These are phyloP conservation scores for Colletotrichum melonis DNA, from an alignment of 2,329 filamentous ascomycete genomes.

Conservation along the genomic window DNA sequence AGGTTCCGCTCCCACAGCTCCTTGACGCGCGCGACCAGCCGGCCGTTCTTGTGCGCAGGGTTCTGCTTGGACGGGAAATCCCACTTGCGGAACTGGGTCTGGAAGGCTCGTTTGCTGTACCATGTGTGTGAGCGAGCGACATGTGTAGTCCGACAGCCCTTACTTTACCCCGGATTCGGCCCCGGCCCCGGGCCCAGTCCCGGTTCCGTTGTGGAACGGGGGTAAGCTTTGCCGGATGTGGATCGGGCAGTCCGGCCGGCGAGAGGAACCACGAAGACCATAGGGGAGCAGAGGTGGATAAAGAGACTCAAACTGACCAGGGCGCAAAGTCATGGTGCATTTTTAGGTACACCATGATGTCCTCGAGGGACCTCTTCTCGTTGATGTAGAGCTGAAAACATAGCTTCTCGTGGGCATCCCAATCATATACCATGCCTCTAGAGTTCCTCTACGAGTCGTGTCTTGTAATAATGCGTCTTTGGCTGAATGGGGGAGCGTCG, in stretches of 20 bases:
- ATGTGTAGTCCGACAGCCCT: background rate
- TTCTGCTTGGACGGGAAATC: slow-evolving; percentile 81
- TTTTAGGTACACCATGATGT: slow-evolving; percentile 80
- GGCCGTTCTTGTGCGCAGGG: slow-evolving; percentile 75
- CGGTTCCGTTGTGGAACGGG: background rate
- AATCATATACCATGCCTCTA: slow-evolving; percentile 58
- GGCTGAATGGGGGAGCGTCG: background rate
- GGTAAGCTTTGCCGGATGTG: slow-evolving; percentile 5
- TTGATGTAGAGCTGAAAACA: slow-evolving; percentile 77
- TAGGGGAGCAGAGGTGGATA: no score
- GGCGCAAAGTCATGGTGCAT: slow-evolving; percentile 74
- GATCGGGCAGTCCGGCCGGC: slow-evolving; percentile 33
- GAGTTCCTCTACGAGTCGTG: background rate
- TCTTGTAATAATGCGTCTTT: slow-evolving; percentile 13
- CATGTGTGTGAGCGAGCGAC: no score
- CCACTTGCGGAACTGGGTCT: slow-evolving; percentile 83
- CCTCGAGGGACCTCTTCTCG: slow-evolving; percentile 77
- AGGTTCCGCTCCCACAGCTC: slow-evolving; percentile 84
- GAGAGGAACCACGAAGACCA: background rate
- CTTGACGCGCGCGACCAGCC: slow-evolving; percentile 75
- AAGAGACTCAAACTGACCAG: slow-evolving; percentile 61
- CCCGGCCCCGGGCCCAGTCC: background rate
- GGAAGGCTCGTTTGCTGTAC: slow-evolving; percentile 78
- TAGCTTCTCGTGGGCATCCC: slow-evolving; percentile 55
- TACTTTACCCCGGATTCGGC: slow-evolving; percentile 11